Base-by-base conservation (phyloP, 345 rosid species). In the Garcia nutans region DNA sequence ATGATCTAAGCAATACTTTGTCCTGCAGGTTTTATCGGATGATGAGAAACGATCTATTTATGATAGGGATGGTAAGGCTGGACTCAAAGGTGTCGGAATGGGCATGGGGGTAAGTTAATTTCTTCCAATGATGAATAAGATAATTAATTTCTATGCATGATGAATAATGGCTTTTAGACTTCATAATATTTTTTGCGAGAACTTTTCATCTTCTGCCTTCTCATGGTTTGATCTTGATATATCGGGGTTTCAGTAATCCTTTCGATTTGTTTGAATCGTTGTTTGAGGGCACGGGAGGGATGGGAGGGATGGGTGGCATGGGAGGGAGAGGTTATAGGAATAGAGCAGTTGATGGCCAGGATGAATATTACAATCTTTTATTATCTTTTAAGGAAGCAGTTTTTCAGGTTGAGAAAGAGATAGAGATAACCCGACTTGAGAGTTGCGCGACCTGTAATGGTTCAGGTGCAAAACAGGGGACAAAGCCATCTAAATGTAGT, bases 41-140 rank as follows among this genome's bases (percentile, higher is more conserved):
- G 97, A 96, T 73, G 99, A 92, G 87, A 93, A 96, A 79, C 88
- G 99, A 64, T 89, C 99, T 24, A 72, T 96, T n/a, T 93, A 93
- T 64, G 99, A 96, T 80, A 28, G 31, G 31, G 31, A 28, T 28
- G 31, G 31, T 28, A 28, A 28, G 31, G 31, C 31, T 28, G 31
- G 31, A 28, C 31, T 28, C 31, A 28, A 28, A 28, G 2, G 31
- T 28, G 31, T 2, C 31, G 31, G 2, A 28, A 28, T 28, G 31
- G 31, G 31, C 31, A 28, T 28, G 31, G 31, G 31, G 31, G 31
- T 28, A 28, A 28, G 31, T 28, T 28, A 28, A 28, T 28, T 28
- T 28, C 31, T 28, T 28, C 31, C 31, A 28, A 28, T 28, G 31
- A 28, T 28, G 31, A 28, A 28, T 28, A 28, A 28, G 31, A 28